These are phyloP conservation scores for Eragrostis nindensis DNA, from an alignment of 176 grass and related monocot genomes.

Conservation along the genomic window DNA sequence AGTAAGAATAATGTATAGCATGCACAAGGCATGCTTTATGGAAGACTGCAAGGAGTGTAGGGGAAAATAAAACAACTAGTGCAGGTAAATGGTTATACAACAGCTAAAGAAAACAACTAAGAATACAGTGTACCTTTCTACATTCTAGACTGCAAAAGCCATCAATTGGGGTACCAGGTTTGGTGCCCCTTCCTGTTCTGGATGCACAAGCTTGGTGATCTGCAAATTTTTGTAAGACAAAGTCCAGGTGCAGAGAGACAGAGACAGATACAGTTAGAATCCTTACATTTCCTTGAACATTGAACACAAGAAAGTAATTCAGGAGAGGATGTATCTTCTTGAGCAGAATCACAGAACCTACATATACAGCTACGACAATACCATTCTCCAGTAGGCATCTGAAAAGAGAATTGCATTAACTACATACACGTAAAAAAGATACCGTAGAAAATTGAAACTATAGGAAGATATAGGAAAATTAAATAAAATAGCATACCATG, in stretches of 20 bases:
- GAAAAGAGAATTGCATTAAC: constrained; percentile 44
- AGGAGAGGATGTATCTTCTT: constrained; percentile 46
- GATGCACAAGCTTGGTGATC: constrained; percentile 77
- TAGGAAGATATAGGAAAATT: constrained; percentile 9
- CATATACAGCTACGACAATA: constrained; percentile 86
- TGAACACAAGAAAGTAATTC: constrained; percentile 73
- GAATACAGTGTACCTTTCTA: constrained; percentile 63
- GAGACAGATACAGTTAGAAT: constrained; percentile 14
- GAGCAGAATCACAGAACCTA: constrained; percentile 75
- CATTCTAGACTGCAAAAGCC: constrained; percentile 76
- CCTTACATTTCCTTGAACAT: constrained; percentile 90
- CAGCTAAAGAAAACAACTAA: constrained; percentile 8
- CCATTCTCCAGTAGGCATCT: constrained; percentile 90
- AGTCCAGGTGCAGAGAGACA: neutral
- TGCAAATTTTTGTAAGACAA: constrained; percentile 49
- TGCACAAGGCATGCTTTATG: neutral
- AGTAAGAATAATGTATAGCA: neutral
- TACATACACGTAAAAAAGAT: constrained; percentile 41
- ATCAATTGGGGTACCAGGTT: constrained; percentile 38
- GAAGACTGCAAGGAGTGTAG: constrained; percentile 12
- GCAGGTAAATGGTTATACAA: constrained; percentile 17
- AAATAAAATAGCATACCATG: constrained; percentile 31
- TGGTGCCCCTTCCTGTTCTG: constrained; percentile 30
- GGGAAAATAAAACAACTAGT: constrained; percentile 32
- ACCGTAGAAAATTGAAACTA: neutral